Base-by-base conservation (phyloP, 2,329 filamentous ascomycete species). In the Ophiostoma sp. region DNA sequence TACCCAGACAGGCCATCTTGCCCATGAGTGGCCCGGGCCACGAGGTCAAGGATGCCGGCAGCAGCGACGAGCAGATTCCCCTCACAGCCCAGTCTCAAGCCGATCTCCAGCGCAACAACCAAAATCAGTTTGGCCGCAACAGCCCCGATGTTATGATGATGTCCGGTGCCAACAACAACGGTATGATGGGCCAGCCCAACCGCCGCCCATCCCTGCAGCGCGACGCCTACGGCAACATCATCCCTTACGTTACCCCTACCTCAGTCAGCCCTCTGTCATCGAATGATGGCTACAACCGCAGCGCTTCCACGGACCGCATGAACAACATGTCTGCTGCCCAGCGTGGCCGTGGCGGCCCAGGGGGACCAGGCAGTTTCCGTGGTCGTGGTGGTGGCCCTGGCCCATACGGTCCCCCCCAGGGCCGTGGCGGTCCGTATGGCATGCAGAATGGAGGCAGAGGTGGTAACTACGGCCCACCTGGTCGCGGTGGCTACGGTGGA, bases 21-120 rank as follows among this genome's bases (percentile, higher is more conserved):
- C 84, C 87, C 63, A 77, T 87, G 36, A 84, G 84, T 75, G 84
- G 84, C 62, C 81, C 82, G 55, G 83, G 86, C 45, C 83, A 82
- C 11, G 90, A 92, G 72, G 85, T 84, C 74, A 85, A 84, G 73
- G 84, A 87, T 44, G 85, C 86, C 68, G 81, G 81, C 69, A 82
- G 81, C 71, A 88, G 85, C 74, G 90, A 93, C 72, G 90, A 93
- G 76, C 84, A 84, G 68, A 84, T 89, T 16, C 90, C 90, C 0
- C 79, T 93, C 69, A 93, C 90, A 18, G 81, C 85, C 7, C 81
- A 84, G 66, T 88, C 85, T 85, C 18, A 82, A 88, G 52, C 14
- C 38, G 27, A 81, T 81, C 72, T 85, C 27, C 27, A 27, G 83
- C 3, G 82, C 81, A 27, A 83, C 80, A 71, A 79, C 78, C 71